Evolutionary conservation across 768 basidiomycete species (phyloP), one percentile per base, ranked within the genome.

Genomic region (Boletus patriciae): DNA sequence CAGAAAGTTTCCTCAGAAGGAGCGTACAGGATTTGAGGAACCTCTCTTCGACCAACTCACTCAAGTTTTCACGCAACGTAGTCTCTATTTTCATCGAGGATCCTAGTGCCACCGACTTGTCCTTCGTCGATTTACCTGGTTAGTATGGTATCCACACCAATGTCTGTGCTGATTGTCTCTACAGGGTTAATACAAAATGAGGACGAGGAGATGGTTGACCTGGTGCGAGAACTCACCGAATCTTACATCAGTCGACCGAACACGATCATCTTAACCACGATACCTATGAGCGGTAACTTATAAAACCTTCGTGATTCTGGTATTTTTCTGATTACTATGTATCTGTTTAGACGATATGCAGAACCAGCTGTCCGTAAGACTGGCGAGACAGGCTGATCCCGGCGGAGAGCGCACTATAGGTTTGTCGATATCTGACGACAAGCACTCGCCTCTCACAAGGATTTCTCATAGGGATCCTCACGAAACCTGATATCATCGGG

Each of bases 401-500:
- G 55, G 71, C 0, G 85, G 86, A 3, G 68, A 75, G 36, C 77
- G 88, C 1, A 90, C 85, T 0, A 87, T 89, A 54, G 88, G 88
- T 82, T 50, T 19, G 67, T 52, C 18, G 2, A 19, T 27, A 13
- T 19, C 16, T 50, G 21, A n/a, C 7, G n/a, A 7, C 34, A 36
- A 37, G 9, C 7, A 9, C 16, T 10, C 16, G 13, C 16, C 0
- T 38, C 40, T 62, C 7, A 57, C 19, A 34, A 10, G 23, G 8
- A 4, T 43, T 21, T 27, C 6, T 27, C 9, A 2, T 58, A 89
- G 87, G 84, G 6, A 80, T 90, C 1, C 75, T 89, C 11, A 90
- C 88, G 0, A 90, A 90, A 61, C 83, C 86, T 0, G 89, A 91
- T 59, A 75, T 68, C 5, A 68, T 90, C 1, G 65, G 71, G 1